Conservation (phyloP, 805 yeast genomes). For the Myxozyma sirexii region DNA sequence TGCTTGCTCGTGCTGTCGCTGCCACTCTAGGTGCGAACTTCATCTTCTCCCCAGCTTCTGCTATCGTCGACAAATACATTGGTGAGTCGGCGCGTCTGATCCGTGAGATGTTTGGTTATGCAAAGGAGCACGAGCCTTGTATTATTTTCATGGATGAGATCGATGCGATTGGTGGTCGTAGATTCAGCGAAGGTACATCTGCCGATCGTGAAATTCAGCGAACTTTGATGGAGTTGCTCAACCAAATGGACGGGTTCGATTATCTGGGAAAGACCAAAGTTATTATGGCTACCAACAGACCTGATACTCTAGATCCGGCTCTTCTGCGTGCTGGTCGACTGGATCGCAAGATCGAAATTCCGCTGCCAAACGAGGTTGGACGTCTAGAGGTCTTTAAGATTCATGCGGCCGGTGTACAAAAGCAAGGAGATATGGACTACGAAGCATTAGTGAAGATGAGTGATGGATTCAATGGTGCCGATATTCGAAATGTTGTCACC, state of each 20-base stretch:
- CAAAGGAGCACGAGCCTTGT: conserved; percentile 97
- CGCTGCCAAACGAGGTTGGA: conserved; percentile 94
- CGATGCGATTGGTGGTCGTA: conserved; percentile 98
- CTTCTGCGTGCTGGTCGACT: conserved; percentile 95
- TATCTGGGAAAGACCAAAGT: conserved; percentile 95
- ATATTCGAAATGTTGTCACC: conserved; percentile 93
- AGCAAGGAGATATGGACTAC: conserved; percentile 94
- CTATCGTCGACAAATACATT: conserved; percentile 95
- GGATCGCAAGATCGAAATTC: conserved; percentile 94
- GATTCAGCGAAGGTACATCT: conserved; percentile 96
- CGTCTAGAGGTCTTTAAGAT: conserved; percentile 92
- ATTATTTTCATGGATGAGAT: conserved; percentile 98
- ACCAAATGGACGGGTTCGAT: conserved; percentile 99
- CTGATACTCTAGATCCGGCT: conserved; percentile 97
- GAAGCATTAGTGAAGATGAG: conserved; percentile 93
- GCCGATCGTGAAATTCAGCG: conserved; percentile 99
- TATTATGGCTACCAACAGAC: conserved; percentile 99
- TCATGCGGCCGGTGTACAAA: conserved; percentile 80
- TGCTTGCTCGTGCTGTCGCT: conserved; percentile 96
- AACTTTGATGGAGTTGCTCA: conserved; percentile 92
- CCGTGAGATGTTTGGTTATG: conserved; percentile 97
- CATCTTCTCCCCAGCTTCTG: conserved; percentile 97
- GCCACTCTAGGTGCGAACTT: conserved; percentile 98
- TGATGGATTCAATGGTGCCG: conserved; percentile 99
- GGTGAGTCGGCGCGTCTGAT: conserved; percentile 97